Evolutionary conservation across 495 filamentous ascomycete genomes (phyloP), one percentile per base, ranked within the genome.

Genomic region (Parmelia sp.): DNA sequence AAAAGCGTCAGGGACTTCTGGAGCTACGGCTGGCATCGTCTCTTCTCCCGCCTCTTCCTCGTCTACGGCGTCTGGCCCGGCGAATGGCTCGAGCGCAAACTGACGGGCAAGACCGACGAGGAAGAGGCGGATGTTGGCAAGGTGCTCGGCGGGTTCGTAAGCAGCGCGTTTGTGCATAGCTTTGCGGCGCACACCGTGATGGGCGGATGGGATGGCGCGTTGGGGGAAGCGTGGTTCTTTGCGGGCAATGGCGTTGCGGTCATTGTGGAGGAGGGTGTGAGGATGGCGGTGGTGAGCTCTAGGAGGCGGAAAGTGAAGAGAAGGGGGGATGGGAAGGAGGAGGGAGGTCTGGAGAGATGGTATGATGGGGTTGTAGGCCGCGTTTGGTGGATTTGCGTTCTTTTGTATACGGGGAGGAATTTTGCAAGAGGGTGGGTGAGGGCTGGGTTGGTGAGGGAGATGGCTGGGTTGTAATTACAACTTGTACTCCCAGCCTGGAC

Each of bases 1-100:
- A 61, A 33, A 10, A 58, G 51, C 11, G 61, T 71, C 11, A 33
- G 69, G 40, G 55, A n/a, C 14, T 71, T 71, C 33, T 71, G 67
- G 69, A 69, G 69, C 37, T 71, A 71, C 39, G 69, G 69, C 15
- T 71, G 69, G 69, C 69, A 71, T 58, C 67, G 67, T 11, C 60
- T 71, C 2, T 71, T 71, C 51, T 71, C 69, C 4, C 44, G 69
- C 25, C 35, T 71, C 6, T 71, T 71, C 29, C 62, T 71, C 9
- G 69, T 71, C 0, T 71, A 71, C 25, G 69, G 69, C 4, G 67
- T 69, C 19, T 71, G 69, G 67, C 69, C 69, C 9, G 67, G 69
- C 8, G 69, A 71, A 42, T 71, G 67, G 67, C 33, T 71, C 9
- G 67, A 71, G 49, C 58, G 67, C 39, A 71, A 59, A 57, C 17